Percentiles rank a stretch among this genome's conserved stretches.
phyloP scores from a whole-genome alignment of 129 eudicot genomes.

The Glebionis coronaria region DNA sequence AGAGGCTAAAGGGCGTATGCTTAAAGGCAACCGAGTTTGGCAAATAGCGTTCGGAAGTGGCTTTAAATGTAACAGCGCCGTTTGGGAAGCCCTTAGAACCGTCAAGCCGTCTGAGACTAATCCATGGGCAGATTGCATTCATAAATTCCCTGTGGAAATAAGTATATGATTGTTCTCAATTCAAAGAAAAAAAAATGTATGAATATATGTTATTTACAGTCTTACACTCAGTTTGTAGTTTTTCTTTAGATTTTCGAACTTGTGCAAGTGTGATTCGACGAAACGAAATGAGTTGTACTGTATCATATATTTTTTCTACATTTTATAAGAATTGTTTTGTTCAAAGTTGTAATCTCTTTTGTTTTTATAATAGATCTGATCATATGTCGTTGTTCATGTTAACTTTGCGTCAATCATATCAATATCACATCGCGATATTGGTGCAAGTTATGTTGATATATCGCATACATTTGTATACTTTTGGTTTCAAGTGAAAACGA shows the following conservation, averaged over 20 bases:
- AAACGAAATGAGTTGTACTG: constrained; percentile 13
- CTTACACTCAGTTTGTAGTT: no score
- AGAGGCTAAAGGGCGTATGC: constrained; percentile 63
- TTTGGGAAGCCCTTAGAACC: constrained; percentile 56
- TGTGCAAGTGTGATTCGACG: constrained; percentile 2
- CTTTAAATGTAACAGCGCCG: constrained; percentile 70
- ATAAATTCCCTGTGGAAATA: constrained; percentile 43
- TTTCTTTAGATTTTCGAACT: neutral
- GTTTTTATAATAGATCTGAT: neutral
- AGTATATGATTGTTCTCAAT: neutral
- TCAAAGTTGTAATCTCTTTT: neutral
- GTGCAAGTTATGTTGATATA: neutral
- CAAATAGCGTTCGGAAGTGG: constrained; percentile 73
- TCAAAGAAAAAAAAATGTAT: neutral
- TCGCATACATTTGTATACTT: neutral
- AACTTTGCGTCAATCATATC: neutral
- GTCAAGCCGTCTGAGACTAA: constrained; percentile 41
- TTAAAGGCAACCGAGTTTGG: constrained; percentile 57
- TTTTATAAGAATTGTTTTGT: neutral
- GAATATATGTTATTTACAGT: neutral
- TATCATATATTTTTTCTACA: neutral
- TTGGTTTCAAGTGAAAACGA: neutral
- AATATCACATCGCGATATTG: neutral
- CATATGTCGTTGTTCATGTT: neutral
- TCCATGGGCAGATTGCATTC: constrained; percentile 55